Conservation (phyloP, 345 rosid species). For the Eucalyptus marginata region DNA sequence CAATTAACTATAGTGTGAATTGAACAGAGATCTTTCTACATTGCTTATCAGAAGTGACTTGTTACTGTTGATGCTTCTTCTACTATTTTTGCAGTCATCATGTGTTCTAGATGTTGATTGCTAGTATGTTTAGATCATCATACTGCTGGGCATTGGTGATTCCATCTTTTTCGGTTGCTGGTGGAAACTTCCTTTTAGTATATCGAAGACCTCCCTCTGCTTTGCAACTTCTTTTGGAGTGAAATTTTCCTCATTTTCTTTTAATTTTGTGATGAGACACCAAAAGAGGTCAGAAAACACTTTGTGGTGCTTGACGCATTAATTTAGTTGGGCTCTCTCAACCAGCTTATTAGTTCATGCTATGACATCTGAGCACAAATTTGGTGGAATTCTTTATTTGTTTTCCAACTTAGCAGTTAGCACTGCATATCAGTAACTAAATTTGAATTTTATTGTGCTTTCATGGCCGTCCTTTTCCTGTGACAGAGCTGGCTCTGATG, state of each 20-base stretch:
- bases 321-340: not conserved
- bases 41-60: not conserved
- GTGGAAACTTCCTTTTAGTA: not conserved
- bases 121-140: not conserved
- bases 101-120: not conserved
- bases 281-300: not conserved
- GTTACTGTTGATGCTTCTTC: not conserved
- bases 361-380: not conserved
- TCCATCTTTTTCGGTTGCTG: not conserved
- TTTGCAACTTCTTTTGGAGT: not conserved
- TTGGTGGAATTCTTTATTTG: not conserved
- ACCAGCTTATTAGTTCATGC: not conserved
- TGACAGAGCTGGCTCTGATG: constrained; percentile 66
- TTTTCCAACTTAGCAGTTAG: not conserved
- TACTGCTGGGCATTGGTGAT: not conserved
- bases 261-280: not conserved
- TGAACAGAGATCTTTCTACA: not conserved
- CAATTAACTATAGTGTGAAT: not conserved
- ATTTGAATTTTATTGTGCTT: not conserved
- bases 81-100: not conserved
- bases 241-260: not conserved
- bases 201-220: not conserved
- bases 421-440: not conserved
- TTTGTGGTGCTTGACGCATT: not conserved
- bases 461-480: not conserved